These are phyloP conservation scores for Candida ascalaphidarum DNA, from an alignment of 805 yeast genomes.

Conservation along the genomic window DNA sequence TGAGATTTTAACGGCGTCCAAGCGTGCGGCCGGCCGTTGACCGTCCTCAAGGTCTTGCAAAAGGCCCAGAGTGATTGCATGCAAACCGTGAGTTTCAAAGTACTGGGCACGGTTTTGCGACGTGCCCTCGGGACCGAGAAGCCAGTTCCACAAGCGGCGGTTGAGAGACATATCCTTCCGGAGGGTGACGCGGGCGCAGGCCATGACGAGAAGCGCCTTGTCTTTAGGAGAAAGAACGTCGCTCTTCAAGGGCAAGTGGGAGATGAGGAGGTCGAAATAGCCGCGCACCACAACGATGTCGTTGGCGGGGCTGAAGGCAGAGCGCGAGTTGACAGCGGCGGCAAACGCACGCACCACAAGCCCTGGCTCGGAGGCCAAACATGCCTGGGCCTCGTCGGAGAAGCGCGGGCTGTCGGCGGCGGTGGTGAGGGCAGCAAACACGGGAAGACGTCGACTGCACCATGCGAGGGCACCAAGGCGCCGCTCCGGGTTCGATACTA, in stretches of 20 bases:
- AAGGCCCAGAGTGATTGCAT: slow-evolving; percentile 45
- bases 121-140: slow-evolving; percentile 65
- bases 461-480: slow-evolving; percentile 79
- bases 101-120: slow-evolving; percentile 38
- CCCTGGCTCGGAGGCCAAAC: slow-evolving; percentile 74
- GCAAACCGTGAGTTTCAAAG: slow-evolving; percentile 50
- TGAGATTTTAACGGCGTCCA: slow-evolving; percentile 55
- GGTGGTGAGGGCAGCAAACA: slow-evolving; percentile 32
- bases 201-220: slow-evolving; percentile 46
- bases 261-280: slow-evolving; percentile 69
- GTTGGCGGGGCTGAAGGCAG: slow-evolving; percentile 25
- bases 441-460: slow-evolving; percentile 60
- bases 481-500: slow-evolving; percentile 73
- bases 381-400: slow-evolving; percentile 45
- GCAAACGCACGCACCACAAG: slow-evolving; percentile 67
- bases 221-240: slow-evolving; percentile 49
- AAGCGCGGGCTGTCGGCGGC: slow-evolving; percentile 9
- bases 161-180: slow-evolving; percentile 91
- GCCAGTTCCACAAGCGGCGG: slow-evolving; percentile 89
- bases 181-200: slow-evolving; percentile 61
- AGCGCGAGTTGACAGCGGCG: slow-evolving; percentile 44
- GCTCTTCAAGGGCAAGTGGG: slow-evolving; percentile 59
- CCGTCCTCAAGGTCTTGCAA: slow-evolving; percentile 33
- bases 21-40: slow-evolving; percentile 14
- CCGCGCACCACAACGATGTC: slow-evolving; percentile 78